Conservation (phyloP, 2,329 filamentous ascomycete genomes). For the Madurella mycetomatis region DNA sequence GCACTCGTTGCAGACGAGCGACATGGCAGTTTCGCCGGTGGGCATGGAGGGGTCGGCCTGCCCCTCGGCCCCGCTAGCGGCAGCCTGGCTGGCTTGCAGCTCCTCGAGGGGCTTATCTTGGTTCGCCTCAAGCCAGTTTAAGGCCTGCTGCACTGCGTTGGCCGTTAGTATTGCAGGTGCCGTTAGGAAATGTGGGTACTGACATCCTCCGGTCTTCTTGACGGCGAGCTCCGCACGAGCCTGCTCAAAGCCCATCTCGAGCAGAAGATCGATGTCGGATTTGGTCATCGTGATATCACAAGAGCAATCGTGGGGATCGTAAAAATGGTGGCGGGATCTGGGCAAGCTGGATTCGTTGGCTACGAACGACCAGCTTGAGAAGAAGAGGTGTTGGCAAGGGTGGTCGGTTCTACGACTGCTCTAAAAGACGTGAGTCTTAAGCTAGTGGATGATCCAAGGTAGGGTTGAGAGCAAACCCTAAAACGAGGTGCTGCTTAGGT, state of each 20-base stretch:
- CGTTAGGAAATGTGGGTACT: conserved; percentile 32
- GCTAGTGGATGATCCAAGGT: not conserved
- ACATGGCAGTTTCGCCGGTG: conserved; percentile 68
- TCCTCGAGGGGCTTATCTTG: conserved; percentile 84
- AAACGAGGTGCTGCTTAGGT: too few species aligned
- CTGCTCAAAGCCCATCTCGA: conserved; percentile 78
- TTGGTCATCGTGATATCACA: conserved; percentile 44
- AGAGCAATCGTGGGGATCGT: not conserved
- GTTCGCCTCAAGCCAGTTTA: conserved; percentile 93
- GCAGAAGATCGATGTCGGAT: conserved; percentile 56
- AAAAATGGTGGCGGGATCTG: not conserved
- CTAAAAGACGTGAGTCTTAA: too few species aligned
- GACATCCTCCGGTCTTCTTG: conserved; percentile 75
- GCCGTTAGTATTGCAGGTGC: conserved; percentile 17
- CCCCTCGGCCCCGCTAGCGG: conserved; percentile 39
- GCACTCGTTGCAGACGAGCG: conserved; percentile 90
- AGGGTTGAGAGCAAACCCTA: not conserved
- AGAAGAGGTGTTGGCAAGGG: too few species aligned
- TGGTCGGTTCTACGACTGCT: too few species aligned
- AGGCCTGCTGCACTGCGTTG: conserved; percentile 70
- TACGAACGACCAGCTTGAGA: too few species aligned
- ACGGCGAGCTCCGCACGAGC: conserved; percentile 78
- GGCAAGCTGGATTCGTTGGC: not conserved
- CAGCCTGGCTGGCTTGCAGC: conserved; percentile 50
- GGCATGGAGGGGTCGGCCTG: conserved; percentile 50